Percentiles rank a stretch among this genome's conserved stretches.
These are phyloP conservation scores for Talaromyces pinophilus DNA, from an alignment of 2,329 filamentous ascomycete species.

Conservation along the genomic window DNA sequence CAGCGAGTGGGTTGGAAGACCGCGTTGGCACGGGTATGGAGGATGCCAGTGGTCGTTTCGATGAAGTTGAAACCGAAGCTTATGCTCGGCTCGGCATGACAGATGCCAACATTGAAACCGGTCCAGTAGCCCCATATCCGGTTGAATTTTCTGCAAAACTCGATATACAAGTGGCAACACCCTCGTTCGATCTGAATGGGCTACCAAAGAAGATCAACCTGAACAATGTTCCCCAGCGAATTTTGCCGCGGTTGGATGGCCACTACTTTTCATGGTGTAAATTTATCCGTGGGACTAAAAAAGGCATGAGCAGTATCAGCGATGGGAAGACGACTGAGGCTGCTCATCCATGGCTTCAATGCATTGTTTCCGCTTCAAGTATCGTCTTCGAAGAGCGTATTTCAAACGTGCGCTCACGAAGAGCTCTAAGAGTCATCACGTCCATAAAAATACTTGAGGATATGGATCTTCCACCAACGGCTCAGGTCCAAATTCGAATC, in stretches of 20 bases:
- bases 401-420: slow-evolving; percentile 32
- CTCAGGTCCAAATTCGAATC: slow-evolving; percentile 52
- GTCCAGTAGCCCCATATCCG: slow-evolving; percentile 35
- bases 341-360: slow-evolving; percentile 56
- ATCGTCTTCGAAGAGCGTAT: slow-evolving; percentile 44
- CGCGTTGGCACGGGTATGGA: slow-evolving; percentile 33
- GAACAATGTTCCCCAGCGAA: slow-evolving; percentile 52
- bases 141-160: slow-evolving; percentile 40
- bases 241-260: slow-evolving; percentile 58
- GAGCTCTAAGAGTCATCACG: slow-evolving; percentile 54
- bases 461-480: slow-evolving; percentile 21
- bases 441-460: slow-evolving; percentile 35
- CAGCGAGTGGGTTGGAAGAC: slow-evolving; percentile 33
- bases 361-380: slow-evolving; percentile 57
- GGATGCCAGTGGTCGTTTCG: slow-evolving; percentile 42
- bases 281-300: neutral
- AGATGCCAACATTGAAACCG: slow-evolving; percentile 30
- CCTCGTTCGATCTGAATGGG: slow-evolving; percentile 36
- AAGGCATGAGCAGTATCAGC: neutral
- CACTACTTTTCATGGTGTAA: slow-evolving; percentile 65
- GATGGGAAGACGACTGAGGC: neutral
- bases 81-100: slow-evolving; percentile 40
- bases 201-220: slow-evolving; percentile 62
- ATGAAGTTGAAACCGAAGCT: slow-evolving; percentile 34
- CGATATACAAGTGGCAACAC: neutral